Conservation (phyloP, 2,329 filamentous ascomycete genomes). For the Stagonosporopsis rhizophila region DNA sequence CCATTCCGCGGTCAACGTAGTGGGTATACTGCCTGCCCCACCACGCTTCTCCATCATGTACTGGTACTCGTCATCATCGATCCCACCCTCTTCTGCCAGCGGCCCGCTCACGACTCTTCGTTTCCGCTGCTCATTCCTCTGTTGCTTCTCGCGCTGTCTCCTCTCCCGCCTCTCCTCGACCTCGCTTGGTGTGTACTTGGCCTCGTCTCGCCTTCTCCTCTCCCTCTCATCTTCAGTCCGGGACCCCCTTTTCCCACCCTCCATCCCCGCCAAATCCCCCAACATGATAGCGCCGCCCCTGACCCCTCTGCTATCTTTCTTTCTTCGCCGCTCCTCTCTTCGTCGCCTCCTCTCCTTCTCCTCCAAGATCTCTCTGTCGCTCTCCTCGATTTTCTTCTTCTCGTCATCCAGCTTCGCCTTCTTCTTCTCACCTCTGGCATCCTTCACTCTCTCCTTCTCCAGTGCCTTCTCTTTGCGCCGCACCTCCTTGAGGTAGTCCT, state of each 20-base stretch:
- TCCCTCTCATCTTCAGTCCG: conserved; percentile 42
- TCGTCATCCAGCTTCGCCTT: conserved; percentile 36
- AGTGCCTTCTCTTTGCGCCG: conserved; percentile 44
- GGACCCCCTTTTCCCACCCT: conserved; percentile 33
- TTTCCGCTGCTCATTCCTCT: conserved; percentile 42
- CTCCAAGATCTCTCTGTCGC: conserved; percentile 27
- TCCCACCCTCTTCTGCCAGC: conserved; percentile 53
- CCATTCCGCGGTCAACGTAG: conserved; percentile 50
- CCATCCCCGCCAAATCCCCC: conserved; percentile 27
- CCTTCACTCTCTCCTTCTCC: conserved; percentile 45
- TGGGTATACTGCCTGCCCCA: conserved; percentile 45
- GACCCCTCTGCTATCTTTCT: conserved; percentile 32
- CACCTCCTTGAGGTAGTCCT: conserved; percentile 48
- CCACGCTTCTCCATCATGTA: conserved; percentile 53
- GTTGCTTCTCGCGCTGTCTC: conserved; percentile 51
- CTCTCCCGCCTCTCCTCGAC: conserved; percentile 48
- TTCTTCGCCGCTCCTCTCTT: conserved; percentile 25
- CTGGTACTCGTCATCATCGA: conserved; percentile 47
- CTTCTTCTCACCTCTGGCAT: conserved; percentile 42
- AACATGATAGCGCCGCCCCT: conserved; percentile 19
- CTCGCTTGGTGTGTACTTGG: conserved; percentile 50
- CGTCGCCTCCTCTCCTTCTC: conserved; percentile 32
- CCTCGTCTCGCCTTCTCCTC: conserved; percentile 25
- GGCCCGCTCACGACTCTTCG: conserved; percentile 57
- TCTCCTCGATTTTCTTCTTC: conserved; percentile 42